phyloP scores from a whole-genome alignment of 495 filamentous ascomycete species.

The Xylaria cubensis region DNA sequence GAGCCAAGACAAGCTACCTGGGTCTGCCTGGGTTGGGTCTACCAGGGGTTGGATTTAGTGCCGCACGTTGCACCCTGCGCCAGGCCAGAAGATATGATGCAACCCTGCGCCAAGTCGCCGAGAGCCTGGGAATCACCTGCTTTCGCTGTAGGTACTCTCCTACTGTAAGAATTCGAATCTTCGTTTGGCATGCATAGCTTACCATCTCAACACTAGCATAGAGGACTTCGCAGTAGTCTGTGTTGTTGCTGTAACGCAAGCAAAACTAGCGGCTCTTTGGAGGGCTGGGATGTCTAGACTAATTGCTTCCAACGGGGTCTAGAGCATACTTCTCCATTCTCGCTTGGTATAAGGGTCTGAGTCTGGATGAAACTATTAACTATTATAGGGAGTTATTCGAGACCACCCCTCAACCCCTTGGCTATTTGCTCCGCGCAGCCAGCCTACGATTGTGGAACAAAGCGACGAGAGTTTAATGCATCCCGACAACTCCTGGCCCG shows the following conservation, averaged over 20 bases:
- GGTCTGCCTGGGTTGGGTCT: constrained; percentile 8
- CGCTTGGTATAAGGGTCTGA: background rate
- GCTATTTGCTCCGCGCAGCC: constrained; percentile 16
- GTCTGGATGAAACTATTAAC: constrained; percentile 5
- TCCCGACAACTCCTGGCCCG: background rate
- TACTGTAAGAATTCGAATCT: background rate
- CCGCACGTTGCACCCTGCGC: background rate
- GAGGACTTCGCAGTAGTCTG: background rate
- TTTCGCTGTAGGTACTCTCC: background rate
- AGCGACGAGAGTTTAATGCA: constrained; percentile 19
- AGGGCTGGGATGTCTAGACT: background rate
- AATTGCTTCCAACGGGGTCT: constrained; percentile 1
- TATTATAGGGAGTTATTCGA: background rate
- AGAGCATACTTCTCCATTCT: constrained; percentile 2
- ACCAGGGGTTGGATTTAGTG: constrained; percentile 6
- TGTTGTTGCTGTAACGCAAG: background rate
- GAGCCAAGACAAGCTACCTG: constrained; percentile 19
- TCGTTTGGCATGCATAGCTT: background rate
- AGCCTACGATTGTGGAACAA: constrained; percentile 18
- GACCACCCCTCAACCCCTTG: constrained; percentile 1
- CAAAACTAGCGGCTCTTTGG: constrained; percentile 6
- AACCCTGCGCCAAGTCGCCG: constrained; percentile 26
- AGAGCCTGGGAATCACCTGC: constrained; percentile 16
- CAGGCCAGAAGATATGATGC: background rate
- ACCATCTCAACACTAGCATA: background rate